Percentiles rank a stretch among this genome's conserved stretches.
Conservation (phyloP, 805 yeast genomes). For the Torulaspora franciscae region DNA sequence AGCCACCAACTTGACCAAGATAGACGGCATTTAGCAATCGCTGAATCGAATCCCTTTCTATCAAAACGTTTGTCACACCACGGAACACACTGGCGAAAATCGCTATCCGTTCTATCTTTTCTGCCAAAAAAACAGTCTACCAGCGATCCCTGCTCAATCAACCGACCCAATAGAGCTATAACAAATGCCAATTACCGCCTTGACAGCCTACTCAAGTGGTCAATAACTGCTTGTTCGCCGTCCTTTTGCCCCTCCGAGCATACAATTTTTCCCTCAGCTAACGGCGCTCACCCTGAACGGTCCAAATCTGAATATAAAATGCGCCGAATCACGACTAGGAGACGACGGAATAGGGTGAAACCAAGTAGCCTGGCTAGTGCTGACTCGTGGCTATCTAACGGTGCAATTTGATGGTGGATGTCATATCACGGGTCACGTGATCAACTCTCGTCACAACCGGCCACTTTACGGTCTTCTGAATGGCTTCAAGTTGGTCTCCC, state of each 20-base stretch:
- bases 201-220: neutral
- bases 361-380: neutral
- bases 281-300: neutral
- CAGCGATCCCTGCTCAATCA: neutral
- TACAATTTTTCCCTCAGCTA: constrained; percentile 1
- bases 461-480: neutral
- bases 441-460: neutral
- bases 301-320: too few relatives aligned
- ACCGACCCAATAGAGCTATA: neutral
- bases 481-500: neutral
- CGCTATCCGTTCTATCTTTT: neutral
- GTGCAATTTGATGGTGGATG: neutral
- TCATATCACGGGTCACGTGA: neutral
- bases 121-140: neutral
- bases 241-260: neutral
- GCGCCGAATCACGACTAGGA: too few relatives aligned
- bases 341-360: too few relatives aligned
- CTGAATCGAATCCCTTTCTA: neutral
- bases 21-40: constrained; percentile 27
- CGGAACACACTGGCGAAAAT: neutral
- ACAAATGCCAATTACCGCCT: neutral
- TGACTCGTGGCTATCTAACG: neutral
- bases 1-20: constrained; percentile 77
- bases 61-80: neutral
- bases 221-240: neutral